A percentile compares a stretch with the other conserved stretches of the same genome.
Evolutionary conservation across 2,329 filamentous ascomycete genomes (phyloP).

Genomic region (Sporothrix mexicana): DNA sequence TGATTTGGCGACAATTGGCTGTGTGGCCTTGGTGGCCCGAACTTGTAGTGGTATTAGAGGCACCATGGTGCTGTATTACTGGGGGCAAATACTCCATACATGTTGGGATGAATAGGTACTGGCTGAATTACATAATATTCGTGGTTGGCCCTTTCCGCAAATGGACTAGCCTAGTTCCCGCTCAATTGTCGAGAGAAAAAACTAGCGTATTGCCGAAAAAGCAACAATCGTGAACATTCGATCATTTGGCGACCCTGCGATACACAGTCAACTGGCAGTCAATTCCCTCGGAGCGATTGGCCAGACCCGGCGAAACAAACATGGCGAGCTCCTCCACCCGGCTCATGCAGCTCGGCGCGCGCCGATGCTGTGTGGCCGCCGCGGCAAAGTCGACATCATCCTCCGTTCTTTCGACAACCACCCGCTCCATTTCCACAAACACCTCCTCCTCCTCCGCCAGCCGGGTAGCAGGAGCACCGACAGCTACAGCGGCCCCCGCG

Average conservation of each 20-base stretch:
- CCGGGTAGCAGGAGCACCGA: conserved; percentile 13
- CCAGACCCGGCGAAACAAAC: neutral
- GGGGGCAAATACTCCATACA: too few relatives aligned
- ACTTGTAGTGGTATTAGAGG: neutral
- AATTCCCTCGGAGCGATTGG: neutral
- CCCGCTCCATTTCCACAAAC: neutral
- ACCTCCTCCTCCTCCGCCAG: neutral
- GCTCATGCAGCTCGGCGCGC: conserved; percentile 50
- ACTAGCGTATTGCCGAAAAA: conserved; percentile 22
- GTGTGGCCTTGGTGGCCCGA: neutral
- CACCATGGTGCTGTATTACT: neutral
- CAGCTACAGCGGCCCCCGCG: neutral
- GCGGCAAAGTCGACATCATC: conserved; percentile 14
- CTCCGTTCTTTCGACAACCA: neutral
- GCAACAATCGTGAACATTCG: conserved; percentile 21
- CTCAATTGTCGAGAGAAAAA: conserved; percentile 12
- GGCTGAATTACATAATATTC: conserved; percentile 6
- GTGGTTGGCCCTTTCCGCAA: neutral
- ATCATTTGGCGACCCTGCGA: conserved; percentile 10
- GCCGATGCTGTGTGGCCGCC: conserved; percentile 43
- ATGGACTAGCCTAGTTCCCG: neutral
- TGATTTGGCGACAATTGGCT: neutral
- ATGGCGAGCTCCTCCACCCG: conserved; percentile 49
- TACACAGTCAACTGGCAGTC: conserved; percentile 8
- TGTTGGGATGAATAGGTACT: too few relatives aligned